Conservation (phyloP, 139 green algal genomes). For the Haematococcus sp. region DNA sequence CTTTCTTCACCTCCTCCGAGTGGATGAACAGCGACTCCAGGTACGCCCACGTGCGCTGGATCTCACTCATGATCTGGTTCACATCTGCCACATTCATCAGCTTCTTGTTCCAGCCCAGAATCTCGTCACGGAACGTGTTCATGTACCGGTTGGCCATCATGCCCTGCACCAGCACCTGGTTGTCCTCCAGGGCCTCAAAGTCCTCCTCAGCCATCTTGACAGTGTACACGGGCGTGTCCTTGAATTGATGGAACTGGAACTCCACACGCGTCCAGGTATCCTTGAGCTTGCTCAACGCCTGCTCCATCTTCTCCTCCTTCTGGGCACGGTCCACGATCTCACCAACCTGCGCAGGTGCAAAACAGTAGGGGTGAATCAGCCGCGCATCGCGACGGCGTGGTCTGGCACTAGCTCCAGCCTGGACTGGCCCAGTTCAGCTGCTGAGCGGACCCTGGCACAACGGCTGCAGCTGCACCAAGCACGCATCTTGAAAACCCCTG, state of each 20-base stretch:
- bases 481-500: neutral
- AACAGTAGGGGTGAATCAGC: no score
- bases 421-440: no score
- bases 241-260: slow-evolving; percentile 76
- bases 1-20: slow-evolving; percentile 88
- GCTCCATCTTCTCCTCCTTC: slow-evolving; percentile 89
- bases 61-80: slow-evolving; percentile 79
- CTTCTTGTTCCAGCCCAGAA: slow-evolving; percentile 82
- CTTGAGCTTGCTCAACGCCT: slow-evolving; percentile 63
- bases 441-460: neutral
- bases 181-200: slow-evolving; percentile 65
- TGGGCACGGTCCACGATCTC: slow-evolving; percentile 87
- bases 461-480: neutral
- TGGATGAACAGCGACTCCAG: slow-evolving; percentile 85
- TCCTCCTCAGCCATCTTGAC: slow-evolving; percentile 87
- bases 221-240: slow-evolving; percentile 49
- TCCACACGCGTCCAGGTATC: slow-evolving; percentile 77
- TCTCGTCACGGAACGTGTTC: slow-evolving; percentile 79
- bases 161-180: slow-evolving; percentile 79
- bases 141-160: slow-evolving; percentile 93
- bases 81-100: slow-evolving; percentile 82
- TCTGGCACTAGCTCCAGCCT: no score
- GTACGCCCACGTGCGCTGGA: slow-evolving; percentile 85
- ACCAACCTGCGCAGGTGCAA: slow-evolving; percentile 51
- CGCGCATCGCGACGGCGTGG: no score